Evolutionary conservation across 129 eudicot genomes (phyloP).

Genomic region (Helichrysum umbraculigerum): DNA sequence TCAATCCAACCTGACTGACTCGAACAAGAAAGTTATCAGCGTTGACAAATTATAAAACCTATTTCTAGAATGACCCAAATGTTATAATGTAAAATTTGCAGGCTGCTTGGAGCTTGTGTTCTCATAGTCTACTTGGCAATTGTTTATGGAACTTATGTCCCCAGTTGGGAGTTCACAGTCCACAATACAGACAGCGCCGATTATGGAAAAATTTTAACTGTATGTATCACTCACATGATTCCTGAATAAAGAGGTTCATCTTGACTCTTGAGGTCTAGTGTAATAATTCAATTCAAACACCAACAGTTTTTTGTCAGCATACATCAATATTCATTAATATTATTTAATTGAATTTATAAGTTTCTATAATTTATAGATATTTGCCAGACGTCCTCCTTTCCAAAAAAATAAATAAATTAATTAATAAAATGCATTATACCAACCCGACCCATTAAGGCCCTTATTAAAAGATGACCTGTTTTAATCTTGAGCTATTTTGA

Average conservation of each 20-base stretch:
- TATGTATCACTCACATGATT: constrained; percentile 32
- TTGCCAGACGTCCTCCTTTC: too few species aligned
- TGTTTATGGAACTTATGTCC: constrained; percentile 75
- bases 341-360: too few species aligned
- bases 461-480: background rate
- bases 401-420: too few species aligned
- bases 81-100: constrained; percentile 32
- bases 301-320: background rate
- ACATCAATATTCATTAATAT: background rate
- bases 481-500: background rate
- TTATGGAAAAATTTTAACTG: constrained; percentile 65
- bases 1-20: background rate
- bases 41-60: constrained; percentile 6
- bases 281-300: background rate
- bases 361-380: too few species aligned
- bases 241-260: background rate
- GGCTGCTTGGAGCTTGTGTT: constrained; percentile 61
- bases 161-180: constrained; percentile 78
- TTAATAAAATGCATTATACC: background rate
- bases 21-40: constrained; percentile 4
- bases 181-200: constrained; percentile 55
- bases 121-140: constrained; percentile 57
- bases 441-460: background rate
- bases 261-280: constrained; percentile 19
- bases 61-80: background rate